Base-by-base conservation (phyloP, 176 grass and related monocot species). In the Musa itinerans region DNA sequence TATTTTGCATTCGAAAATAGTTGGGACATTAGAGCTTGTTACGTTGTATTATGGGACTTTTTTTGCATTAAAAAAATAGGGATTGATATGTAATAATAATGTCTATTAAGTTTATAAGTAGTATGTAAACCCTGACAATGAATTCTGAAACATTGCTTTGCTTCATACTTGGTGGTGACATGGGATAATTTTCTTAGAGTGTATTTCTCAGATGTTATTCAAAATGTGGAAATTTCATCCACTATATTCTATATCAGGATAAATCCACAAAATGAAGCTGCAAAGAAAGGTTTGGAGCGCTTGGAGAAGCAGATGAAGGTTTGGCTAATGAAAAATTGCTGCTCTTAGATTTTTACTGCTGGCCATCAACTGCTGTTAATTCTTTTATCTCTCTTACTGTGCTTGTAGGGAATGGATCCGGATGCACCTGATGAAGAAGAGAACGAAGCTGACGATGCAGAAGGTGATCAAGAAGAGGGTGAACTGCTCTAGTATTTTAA, bases 261-360 rank as follows among this genome's bases (percentile, higher is more conserved):
- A 87, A 98, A 91, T 72, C 90, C 94, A 2, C 83, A 93, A 51
- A 98, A 91, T 76, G 95, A 98, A 84, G 88, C 90, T 50, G 94
- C 90, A 63, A 91, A 94, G 83, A 99, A 86, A 85, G 95, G 95
- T 66, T 83, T 99, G 71, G 95, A 98, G 73, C 88, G 86, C 21
- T 82, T 94, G 72, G 90, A 99, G 88, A 99, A 99, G 83, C 95
- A 94, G 87, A 99, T 94, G 95, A 99, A 94, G 90, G 95, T 98
- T 66, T 20, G 54, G 81, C 7, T 17, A 29, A 10, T 8, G 1
- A 65, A 65, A 65, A 8, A 8, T 25, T 26, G 21, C 22, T 15
- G 63, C 11, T 34, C 14, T 2, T 68, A 6, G 25, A 15, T 9
- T 26, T 43, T 48, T 29, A 3, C 29, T 6, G 34, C 4, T 6